Conservation (phyloP, 306 rosid genomes). For the Styphnolobium japonicum region DNA sequence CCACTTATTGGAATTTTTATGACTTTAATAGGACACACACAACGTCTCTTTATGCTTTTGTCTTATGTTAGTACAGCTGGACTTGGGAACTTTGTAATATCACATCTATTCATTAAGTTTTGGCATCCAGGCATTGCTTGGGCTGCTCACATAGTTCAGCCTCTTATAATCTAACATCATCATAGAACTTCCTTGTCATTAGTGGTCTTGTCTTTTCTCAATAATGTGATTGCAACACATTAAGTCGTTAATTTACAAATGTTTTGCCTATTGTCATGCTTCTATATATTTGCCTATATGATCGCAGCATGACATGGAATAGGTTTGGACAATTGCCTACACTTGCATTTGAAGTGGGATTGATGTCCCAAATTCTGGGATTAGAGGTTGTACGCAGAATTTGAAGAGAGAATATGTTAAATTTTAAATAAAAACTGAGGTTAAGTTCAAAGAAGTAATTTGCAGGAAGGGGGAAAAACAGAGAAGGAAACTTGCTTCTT, state of each 20-base stretch:
- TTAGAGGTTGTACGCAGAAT: background rate
- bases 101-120: background rate
- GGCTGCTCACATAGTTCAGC: background rate
- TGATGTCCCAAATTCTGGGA: background rate
- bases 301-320: background rate
- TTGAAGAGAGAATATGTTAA: background rate
- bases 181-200: background rate
- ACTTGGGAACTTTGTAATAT: background rate
- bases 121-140: background rate
- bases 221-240: background rate
- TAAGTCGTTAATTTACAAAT: background rate
- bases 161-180: background rate
- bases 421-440: background rate
- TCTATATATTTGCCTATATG: background rate
- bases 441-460: background rate
- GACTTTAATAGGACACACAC: background rate
- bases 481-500: background rate
- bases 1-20: background rate
- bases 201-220: background rate
- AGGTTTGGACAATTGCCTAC: background rate
- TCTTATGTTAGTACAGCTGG: background rate
- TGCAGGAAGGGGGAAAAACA: background rate
- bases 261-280: background rate
- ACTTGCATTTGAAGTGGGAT: background rate
- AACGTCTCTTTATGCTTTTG: background rate